Percentiles rank a stretch among this genome's conserved stretches.
Conservation (phyloP, 2,329 filamentous ascomycete species). For the Trichophyton benhamiae region DNA sequence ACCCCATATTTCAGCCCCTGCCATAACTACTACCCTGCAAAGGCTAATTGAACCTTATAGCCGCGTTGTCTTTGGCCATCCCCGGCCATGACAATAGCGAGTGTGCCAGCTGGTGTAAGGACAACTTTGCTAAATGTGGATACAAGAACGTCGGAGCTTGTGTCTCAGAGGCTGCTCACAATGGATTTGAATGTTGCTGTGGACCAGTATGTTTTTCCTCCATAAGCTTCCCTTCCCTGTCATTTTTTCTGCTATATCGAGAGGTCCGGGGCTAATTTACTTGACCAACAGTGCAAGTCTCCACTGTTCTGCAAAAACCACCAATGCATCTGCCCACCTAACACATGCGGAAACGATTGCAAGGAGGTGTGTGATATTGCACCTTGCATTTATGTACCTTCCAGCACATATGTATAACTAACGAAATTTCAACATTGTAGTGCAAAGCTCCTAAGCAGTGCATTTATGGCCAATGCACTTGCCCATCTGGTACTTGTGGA, state of each 20-base stretch:
- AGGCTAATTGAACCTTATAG: background rate
- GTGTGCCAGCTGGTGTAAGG: background rate
- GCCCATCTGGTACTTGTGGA: background rate
- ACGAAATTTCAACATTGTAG: background rate
- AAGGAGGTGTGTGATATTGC: background rate
- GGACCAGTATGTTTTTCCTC: background rate
- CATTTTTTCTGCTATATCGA: background rate
- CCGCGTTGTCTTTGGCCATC: background rate
- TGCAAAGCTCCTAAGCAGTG: background rate
- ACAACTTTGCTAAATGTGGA: conserved; percentile 2
- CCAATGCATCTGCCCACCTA: background rate
- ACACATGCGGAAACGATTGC: background rate
- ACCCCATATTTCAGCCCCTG: background rate
- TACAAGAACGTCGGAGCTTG: background rate
- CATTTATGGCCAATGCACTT: background rate
- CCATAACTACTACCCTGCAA: background rate
- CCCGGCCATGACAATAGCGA: background rate
- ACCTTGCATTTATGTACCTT: background rate
- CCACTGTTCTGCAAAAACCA: background rate
- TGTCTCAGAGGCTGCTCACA: background rate
- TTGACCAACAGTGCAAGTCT: background rate
- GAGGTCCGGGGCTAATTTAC: background rate
- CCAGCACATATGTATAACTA: background rate
- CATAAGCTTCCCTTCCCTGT: background rate
- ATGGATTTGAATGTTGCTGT: background rate